Evolutionary conservation across 768 basidiomycete genomes (phyloP).

Genomic region (Dentipellis sp.): DNA sequence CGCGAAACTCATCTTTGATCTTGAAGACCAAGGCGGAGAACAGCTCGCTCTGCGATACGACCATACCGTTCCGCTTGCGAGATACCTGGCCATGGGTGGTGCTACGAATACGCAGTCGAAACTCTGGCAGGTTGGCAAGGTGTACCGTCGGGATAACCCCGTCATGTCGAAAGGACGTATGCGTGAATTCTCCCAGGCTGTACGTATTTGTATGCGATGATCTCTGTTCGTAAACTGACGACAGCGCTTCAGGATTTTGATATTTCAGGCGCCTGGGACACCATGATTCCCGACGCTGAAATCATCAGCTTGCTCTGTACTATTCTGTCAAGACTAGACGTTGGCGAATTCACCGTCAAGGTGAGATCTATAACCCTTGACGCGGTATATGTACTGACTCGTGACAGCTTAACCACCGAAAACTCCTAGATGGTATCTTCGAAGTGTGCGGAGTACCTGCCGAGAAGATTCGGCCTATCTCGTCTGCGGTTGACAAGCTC

Average conservation of each 20-base stretch:
- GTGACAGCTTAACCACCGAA: slow-evolving; percentile 83
- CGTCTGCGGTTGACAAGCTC: slow-evolving; percentile 95
- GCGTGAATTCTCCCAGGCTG: slow-evolving; percentile 98
- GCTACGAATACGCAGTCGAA: slow-evolving; percentile 67
- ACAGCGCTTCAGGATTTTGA: slow-evolving; percentile 71
- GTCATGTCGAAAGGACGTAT: slow-evolving; percentile 98
- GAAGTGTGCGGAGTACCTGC: slow-evolving; percentile 89
- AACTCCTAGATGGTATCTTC: slow-evolving; percentile 95
- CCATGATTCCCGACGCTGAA: slow-evolving; percentile 98
- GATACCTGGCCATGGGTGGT: slow-evolving; percentile 94
- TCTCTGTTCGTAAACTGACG: background rate
- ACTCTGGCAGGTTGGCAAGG: slow-evolving; percentile 98
- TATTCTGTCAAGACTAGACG: slow-evolving; percentile 71
- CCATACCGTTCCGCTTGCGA: slow-evolving; percentile 92
- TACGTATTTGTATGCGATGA: slow-evolving; percentile 25
- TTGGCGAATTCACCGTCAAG: slow-evolving; percentile 94
- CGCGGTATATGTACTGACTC: background rate
- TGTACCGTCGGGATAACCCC: slow-evolving; percentile 92
- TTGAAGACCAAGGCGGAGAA: slow-evolving; percentile 96
- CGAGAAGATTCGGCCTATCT: slow-evolving; percentile 87
- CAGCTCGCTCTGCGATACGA: slow-evolving; percentile 92
- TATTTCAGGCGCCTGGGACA: slow-evolving; percentile 84
- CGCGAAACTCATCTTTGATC: slow-evolving; percentile 93
- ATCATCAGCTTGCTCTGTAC: slow-evolving; percentile 76
- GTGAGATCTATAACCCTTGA: slow-evolving; percentile 25